Percentiles rank a stretch among this genome's conserved stretches.
phyloP scores from a whole-genome alignment of 208 protist species.

The Spongospora subterranea region DNA sequence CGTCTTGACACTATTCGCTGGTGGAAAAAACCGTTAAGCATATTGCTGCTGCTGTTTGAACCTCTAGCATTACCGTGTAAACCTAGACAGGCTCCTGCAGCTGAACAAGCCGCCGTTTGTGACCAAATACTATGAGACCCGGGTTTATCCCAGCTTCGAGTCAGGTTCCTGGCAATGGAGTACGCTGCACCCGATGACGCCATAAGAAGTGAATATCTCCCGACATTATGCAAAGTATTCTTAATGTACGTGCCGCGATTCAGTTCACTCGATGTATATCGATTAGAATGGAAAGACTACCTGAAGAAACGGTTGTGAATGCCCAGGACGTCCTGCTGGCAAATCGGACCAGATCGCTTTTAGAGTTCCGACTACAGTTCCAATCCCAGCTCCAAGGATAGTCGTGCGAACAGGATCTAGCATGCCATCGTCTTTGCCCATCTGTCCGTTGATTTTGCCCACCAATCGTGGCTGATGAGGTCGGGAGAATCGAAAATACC shows the following conservation, averaged over 20 bases:
- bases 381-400: not conserved
- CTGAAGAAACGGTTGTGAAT: not conserved
- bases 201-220: not conserved
- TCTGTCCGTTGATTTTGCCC: no score
- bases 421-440: not conserved
- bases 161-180: not conserved
- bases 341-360: slow-evolving; percentile 10
- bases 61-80: not conserved
- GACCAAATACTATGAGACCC: not conserved
- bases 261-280: no score
- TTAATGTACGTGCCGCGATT: not conserved
- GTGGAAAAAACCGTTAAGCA: not conserved
- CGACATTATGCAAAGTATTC: not conserved
- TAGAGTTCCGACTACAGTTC: not conserved
- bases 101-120: not conserved
- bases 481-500: no score
- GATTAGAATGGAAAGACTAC: not conserved
- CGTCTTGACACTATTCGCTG: not conserved
- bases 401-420: not conserved
- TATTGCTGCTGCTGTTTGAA: not conserved
- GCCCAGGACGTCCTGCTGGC: slow-evolving; percentile 4
- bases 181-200: not conserved
- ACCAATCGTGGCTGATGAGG: no score
- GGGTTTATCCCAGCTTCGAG: not conserved
- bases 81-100: not conserved